Percentiles rank a stretch among this genome's conserved stretches.
Conservation (phyloP, 371 early-diverging fungal genomes). For the Rhizopus arrhizus region DNA sequence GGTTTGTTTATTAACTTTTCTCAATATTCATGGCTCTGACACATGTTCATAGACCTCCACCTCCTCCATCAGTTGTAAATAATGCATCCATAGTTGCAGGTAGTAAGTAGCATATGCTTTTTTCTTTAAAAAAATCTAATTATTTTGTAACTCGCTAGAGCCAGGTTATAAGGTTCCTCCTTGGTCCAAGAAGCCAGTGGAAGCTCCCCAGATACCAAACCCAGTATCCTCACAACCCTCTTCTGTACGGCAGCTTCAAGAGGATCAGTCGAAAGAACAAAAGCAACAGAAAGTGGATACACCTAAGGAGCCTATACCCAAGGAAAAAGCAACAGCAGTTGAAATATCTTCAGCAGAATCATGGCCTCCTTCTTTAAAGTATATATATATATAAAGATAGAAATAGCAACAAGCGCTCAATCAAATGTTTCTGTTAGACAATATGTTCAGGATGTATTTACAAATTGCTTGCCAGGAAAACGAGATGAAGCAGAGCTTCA, state of each 20-base stretch:
- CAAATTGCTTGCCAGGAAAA: constrained; percentile 49
- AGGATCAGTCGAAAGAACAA: neutral
- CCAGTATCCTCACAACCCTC: constrained; percentile 2
- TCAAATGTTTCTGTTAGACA: constrained; percentile 34
- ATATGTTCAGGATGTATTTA: constrained; percentile 67
- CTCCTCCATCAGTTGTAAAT: constrained; percentile 12
- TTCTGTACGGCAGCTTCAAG: constrained; percentile 6
- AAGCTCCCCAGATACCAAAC: constrained; percentile 8
- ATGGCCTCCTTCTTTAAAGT: constrained; percentile 53
- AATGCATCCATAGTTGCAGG: constrained; percentile 6
- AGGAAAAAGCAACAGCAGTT: constrained; percentile 13
- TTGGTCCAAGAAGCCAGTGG: constrained; percentile 20
- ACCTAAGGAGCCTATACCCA: no score
- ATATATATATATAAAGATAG: constrained; percentile 6
- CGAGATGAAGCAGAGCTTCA: constrained; percentile 58
- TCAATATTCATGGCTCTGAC: neutral
- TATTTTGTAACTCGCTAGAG: constrained; percentile 2
- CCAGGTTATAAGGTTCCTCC: constrained; percentile 17
- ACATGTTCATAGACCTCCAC: neutral
- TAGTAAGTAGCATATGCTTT: constrained; percentile 6
- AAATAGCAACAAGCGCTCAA: neutral
- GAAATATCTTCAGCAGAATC: constrained; percentile 24
- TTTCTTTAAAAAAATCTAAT: neutral
- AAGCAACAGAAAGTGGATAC: neutral
- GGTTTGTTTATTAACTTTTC: constrained; percentile 4